Conservation (phyloP, 805 yeast genomes). For the Metschnikowia borealis region DNA sequence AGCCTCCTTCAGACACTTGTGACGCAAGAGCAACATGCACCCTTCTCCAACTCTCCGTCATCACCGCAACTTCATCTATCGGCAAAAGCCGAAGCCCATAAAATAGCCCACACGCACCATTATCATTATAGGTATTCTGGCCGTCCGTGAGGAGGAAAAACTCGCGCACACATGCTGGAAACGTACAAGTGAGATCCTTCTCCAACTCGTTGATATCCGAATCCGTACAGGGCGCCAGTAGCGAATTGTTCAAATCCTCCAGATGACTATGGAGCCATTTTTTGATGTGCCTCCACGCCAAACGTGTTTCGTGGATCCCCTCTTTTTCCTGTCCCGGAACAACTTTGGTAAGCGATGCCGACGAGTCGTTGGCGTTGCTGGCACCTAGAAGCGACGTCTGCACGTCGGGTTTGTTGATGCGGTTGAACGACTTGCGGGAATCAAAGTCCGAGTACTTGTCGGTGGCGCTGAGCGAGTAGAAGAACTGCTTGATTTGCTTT, state of each 20-base stretch:
- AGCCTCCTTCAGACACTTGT: too few relatives aligned
- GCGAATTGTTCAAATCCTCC: slow-evolving; percentile 76
- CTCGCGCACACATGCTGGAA: slow-evolving; percentile 82
- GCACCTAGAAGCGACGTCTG: slow-evolving; percentile 28
- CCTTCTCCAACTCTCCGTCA: slow-evolving; percentile 81
- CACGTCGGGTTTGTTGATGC: slow-evolving; percentile 40
- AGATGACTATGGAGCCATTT: slow-evolving; percentile 75
- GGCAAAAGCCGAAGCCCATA: slow-evolving; percentile 80
- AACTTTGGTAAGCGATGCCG: slow-evolving; percentile 13
- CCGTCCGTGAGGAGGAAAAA: slow-evolving; percentile 86
- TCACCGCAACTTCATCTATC: slow-evolving; percentile 73
- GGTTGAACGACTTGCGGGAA: slow-evolving; percentile 42
- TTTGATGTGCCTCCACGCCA: slow-evolving; percentile 88
- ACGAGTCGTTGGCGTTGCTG: slow-evolving; percentile 25
- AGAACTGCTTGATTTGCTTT: slow-evolving; percentile 51
- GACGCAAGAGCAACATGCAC: slow-evolving; percentile 37
- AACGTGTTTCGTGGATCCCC: slow-evolving; percentile 70
- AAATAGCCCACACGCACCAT: slow-evolving; percentile 65
- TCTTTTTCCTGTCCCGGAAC: slow-evolving; percentile 39
- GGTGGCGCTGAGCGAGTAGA: slow-evolving; percentile 60
- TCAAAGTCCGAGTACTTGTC: slow-evolving; percentile 71
- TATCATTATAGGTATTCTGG: slow-evolving; percentile 63
- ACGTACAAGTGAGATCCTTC: slow-evolving; percentile 64
- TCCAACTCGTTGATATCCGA: slow-evolving; percentile 82
- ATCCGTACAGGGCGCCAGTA: slow-evolving; percentile 74